Evolutionary conservation across 1,284 basidiomycete species (phyloP).

Genomic region (Sporisorium scitamineum): DNA sequence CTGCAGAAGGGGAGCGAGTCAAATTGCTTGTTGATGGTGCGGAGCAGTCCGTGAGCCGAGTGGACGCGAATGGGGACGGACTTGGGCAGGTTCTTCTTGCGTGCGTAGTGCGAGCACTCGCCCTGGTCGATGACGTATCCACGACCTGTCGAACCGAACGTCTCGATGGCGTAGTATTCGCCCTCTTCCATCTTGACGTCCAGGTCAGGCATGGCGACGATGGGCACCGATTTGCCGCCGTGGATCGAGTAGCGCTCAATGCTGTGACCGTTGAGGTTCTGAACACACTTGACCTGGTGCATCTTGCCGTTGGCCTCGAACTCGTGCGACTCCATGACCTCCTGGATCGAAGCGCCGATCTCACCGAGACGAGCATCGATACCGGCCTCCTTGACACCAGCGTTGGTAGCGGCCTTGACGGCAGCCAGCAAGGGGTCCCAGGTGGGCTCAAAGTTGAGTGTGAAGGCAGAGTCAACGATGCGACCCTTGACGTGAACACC

Average conservation of each 20-base stretch:
- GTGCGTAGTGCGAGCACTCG: conserved; percentile 88
- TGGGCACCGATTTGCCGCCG: conserved; percentile 82
- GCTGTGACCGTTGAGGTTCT: conserved; percentile 68
- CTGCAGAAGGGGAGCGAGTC: conserved; percentile 96
- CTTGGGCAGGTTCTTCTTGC: conserved; percentile 76
- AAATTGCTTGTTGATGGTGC: conserved; percentile 91
- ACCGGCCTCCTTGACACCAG: conserved; percentile 81
- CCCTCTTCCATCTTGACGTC: conserved; percentile 98
- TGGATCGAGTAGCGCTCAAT: conserved; percentile 67
- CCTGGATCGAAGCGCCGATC: conserved; percentile 91
- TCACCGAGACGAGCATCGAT: conserved; percentile 96
- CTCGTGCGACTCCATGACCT: conserved; percentile 99
- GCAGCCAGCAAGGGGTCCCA: conserved; percentile 91
- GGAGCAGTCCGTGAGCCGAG: conserved; percentile 85
- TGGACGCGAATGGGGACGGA: conserved; percentile 75
- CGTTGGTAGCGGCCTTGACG: conserved; percentile 92
- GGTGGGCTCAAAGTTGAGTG: conserved; percentile 86
- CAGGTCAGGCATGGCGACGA: conserved; percentile 83
- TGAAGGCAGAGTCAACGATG: conserved; percentile 96
- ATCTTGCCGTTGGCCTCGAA: conserved; percentile 89
- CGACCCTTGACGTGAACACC: conserved; percentile 96
- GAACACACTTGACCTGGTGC: conserved; percentile 73
- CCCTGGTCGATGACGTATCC: conserved; percentile 89
- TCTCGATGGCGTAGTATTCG: conserved; percentile 99
- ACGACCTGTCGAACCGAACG: conserved; percentile 96